Evolutionary conservation across 345 rosid species (phyloP), one percentile per base, ranked within the genome.

Genomic region (Pugionium dolabratum): DNA sequence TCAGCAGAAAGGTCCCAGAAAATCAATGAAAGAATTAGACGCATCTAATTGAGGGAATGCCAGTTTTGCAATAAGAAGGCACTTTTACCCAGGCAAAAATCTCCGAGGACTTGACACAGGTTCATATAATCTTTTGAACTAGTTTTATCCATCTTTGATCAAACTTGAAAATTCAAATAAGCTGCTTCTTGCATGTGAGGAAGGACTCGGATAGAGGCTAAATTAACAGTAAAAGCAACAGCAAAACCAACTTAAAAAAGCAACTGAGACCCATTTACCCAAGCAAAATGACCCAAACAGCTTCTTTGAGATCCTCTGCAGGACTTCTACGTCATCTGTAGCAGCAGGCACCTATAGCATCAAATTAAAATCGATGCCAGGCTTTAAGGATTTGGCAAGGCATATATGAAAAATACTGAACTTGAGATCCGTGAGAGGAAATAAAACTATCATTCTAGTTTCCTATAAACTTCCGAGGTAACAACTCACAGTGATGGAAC

Each of bases 231-330:
- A 34, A 34, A 62, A 46, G 29, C 18, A 34, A 59, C 35, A 57
- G 34, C 1, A 35, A 11, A 71, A 55, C 4, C 8, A 62, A 45
- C 55, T 54, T 55, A 2, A 9, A 7, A 55, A 56, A 40, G 70
- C 27, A 43, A 4, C 43, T 43, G 47, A 64, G 61, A 44, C 54
- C 69, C 54, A 75, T 82, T 75, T 72, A 86, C 96, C 95, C 52
- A 85, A 36, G 72, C 73, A 76, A 76, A 90, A 88, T 51, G 74
- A 81, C 77, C 87, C 94, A 81, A 85, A 88, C 46, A 88, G 87
- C 72, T 93, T 85, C 75, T 81, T 84, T 39, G 91, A 55, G 78
- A 86, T 81, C 79, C 97, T 93, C 66, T 77, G 84, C 73, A 93
- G 84, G 72, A 87, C 85, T 51, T 86, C 86, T 1, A 82, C 74